Evolutionary conservation across 495 filamentous ascomycete genomes (phyloP), one percentile per base, ranked within the genome.

Genomic region (Xylaria palmicola): DNA sequence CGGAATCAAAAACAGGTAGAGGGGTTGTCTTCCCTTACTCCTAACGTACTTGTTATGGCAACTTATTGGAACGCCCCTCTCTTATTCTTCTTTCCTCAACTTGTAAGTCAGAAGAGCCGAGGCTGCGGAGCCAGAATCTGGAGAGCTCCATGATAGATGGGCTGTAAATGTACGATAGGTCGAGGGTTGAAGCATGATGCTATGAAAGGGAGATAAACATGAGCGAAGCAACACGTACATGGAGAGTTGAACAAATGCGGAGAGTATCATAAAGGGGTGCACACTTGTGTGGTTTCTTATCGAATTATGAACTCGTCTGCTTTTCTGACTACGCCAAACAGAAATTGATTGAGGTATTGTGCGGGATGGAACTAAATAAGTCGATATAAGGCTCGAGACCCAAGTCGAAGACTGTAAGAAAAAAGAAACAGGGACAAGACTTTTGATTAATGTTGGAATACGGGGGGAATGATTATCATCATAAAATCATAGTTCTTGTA

Each of bases 131-230:
- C 36, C 10, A 19, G 32, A 19, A 39, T 6, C 22, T 9, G 29
- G 32, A 24, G 20, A 15, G 41, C 10, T 37, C 29, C 56, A 59
- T 49, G 56, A 59, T 59, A 17, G 44, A 48, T 48, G 41, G 19
- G 43, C 19, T n/a, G 36, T 44, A 32, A 45, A 48, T 40, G 37
- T 52, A 40, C 44, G 34, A 50, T 34, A 52, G 5, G 17, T 26
- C 15, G 20, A 40, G 47, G 27, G 17, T 22, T 34, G 56, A 37
- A 22, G 24, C 6, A 41, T 40, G 36, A 51, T 32, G 36, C 36
- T 59, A 59, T 40, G 47, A 32, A 22, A 45, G 27, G 15, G 2
- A 20, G 44, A 52, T 44, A 32, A 34, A 52, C 39, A 24, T 27
- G 6, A 43, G 20, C 20, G 45, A 32, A 51, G 34, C 29, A 39